Base-by-base conservation (phyloP, 192 early-diverging fungal species). In the Haplosporangium gracile region DNA sequence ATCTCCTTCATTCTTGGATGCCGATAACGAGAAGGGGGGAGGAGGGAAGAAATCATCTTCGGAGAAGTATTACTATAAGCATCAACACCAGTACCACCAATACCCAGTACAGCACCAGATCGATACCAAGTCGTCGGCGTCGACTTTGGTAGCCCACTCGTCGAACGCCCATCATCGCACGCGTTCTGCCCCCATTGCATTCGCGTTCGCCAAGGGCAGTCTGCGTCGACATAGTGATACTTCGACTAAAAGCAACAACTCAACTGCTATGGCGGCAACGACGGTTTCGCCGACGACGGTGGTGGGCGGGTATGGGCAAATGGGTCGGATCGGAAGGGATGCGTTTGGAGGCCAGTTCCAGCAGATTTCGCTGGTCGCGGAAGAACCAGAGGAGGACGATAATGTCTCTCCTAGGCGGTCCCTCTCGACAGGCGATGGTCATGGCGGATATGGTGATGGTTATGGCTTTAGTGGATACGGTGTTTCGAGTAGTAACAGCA, bases 101-200 rank as follows among this genome's bases (percentile, higher is more conserved):
- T 34, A 71, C 40, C 24, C 22, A 51, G 49, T 51, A 29, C 70
- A 38, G 24, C 38, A 29, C 4, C 70, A 65, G 11, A 65, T 71
- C 15, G 39, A 71, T 9, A 43, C 68, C 10, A 24, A 42, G 4
- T 63, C 74, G 0, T 76, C 75, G 4, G 65, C 69, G 34, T 72
- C 81, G 16, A 72, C 71, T 5, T 11, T 39, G 10, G 70, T 60
- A 4, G 20, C 75, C 38, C 78, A 71, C 6, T 55, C 68, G 8
- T 11, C 24, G 26, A 79, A 40, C 68, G 78, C 68, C 24, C 82
- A 85, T 47, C 82, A 85, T 40, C 72, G 82, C 38, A 85, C 78
- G 8, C 77, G 73, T 11, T 85, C 82, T 40, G 77, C 49, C 8
- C 82, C 82, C 10, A 55, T 76, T 26, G 77, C 73, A 6, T 79